phyloP scores from a whole-genome alignment of 306 rosid species.

The Rosa lucieae region DNA sequence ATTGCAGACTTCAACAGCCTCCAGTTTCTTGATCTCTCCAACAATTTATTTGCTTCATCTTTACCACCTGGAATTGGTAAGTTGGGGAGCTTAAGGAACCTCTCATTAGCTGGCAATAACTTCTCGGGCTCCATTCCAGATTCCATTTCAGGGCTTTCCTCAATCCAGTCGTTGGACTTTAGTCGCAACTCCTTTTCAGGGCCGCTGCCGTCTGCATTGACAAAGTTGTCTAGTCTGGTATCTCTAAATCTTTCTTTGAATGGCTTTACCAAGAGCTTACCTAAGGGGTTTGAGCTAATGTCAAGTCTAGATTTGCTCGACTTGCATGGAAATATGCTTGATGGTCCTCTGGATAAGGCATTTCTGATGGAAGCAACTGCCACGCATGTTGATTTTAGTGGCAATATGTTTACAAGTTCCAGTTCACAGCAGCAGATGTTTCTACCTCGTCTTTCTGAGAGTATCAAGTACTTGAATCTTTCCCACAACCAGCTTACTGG shows the following conservation, averaged over 20 bases:
- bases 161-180: conserved; percentile 81
- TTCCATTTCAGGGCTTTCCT: conserved; percentile 57
- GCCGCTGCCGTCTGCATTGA: conserved; percentile 55
- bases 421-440: conserved; percentile 55
- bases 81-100: conserved; percentile 60
- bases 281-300: conserved; percentile 70
- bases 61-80: conserved; percentile 60
- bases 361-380: conserved; percentile 60
- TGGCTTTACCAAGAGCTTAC: conserved; percentile 64
- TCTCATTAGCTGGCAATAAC: conserved; percentile 82
- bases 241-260: conserved; percentile 73
- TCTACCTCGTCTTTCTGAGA: conserved; percentile 66
- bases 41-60: conserved; percentile 72
- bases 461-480: conserved; percentile 73
- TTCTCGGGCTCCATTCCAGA: conserved; percentile 81
- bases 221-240: conserved; percentile 52
- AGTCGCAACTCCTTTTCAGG: conserved; percentile 78
- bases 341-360: conserved; percentile 57
- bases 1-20: conserved; percentile 71
- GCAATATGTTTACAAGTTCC: conserved; percentile 65
- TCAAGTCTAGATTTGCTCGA: conserved; percentile 73
- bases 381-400: conserved; percentile 81
- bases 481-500: conserved; percentile 85
- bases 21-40: conserved; percentile 73
- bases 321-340: conserved; percentile 81